Evolutionary conservation across 805 yeast genomes (phyloP).

Genomic region (Kluyveromyces nonfermentans): DNA sequence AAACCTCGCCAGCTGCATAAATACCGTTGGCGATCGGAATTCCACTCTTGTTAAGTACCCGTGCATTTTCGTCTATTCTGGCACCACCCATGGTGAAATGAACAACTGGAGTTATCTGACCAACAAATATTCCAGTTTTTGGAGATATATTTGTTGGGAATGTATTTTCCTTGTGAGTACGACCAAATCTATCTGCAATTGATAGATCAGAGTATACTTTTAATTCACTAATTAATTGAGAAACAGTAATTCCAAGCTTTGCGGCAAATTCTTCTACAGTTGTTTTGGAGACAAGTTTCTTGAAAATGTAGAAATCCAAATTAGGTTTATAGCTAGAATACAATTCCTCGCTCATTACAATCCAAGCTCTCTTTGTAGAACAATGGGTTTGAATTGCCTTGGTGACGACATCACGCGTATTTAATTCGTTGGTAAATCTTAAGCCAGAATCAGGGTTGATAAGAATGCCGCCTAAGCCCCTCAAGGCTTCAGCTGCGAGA

Average conservation of each 20-base stretch:
- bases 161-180: conserved; percentile 28
- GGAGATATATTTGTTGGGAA: conserved; percentile 21
- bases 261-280: conserved; percentile 26
- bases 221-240: conserved; percentile 19
- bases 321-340: conserved; percentile 39
- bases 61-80: conserved; percentile 39
- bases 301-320: conserved; percentile 41
- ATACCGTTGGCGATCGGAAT: conserved; percentile 34
- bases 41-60: conserved; percentile 31
- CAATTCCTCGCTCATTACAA: conserved; percentile 36
- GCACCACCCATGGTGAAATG: conserved; percentile 67
- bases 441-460: conserved; percentile 36
- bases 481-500: conserved; percentile 49
- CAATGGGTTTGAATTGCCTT: conserved; percentile 31
- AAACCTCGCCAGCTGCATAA: conserved; percentile 58
- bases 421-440: conserved; percentile 46
- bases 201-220: conserved; percentile 14
- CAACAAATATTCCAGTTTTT: conserved; percentile 33
- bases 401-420: conserved; percentile 46
- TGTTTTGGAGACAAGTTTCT: conserved; percentile 27
- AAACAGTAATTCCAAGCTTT: conserved; percentile 17
- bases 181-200: conserved; percentile 28
- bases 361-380: conserved; percentile 23
- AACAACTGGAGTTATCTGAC: conserved; percentile 50
- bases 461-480: conserved; percentile 52